phyloP scores from a whole-genome alignment of 257 asterid species.

The Lavandula angustifolia region DNA sequence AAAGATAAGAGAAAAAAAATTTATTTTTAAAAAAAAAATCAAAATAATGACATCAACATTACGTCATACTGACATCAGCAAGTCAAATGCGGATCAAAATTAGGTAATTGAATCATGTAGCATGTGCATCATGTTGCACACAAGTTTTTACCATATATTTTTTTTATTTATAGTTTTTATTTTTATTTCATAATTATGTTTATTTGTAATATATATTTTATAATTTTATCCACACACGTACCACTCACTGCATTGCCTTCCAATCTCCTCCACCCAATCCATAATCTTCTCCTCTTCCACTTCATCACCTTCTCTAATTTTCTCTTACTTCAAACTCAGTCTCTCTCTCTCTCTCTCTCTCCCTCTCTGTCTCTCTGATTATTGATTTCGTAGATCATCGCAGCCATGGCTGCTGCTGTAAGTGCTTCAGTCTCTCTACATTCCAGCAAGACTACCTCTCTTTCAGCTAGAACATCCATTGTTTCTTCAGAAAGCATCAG shows the following conservation, averaged over 20 bases:
- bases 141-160: too few relatives aligned
- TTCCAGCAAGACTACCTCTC: slow-evolving; percentile 66
- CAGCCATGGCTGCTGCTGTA: slow-evolving; percentile 84
- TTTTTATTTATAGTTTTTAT: too few relatives aligned
- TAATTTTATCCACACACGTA: slow-evolving; percentile 41
- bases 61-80: too few relatives aligned
- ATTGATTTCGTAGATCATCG: slow-evolving; percentile 2
- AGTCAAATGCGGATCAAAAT: too few relatives aligned
- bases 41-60: too few relatives aligned
- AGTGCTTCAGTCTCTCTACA: slow-evolving; percentile 92
- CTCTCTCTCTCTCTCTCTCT: slow-evolving; percentile 24
- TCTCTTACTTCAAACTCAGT: slow-evolving; percentile 14
- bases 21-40: too few relatives aligned
- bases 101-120: too few relatives aligned
- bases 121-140: too few relatives aligned
- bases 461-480: slow-evolving; percentile 56
- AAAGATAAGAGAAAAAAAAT: too few relatives aligned
- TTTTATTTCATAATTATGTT: too few relatives aligned
- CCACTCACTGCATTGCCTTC: slow-evolving; percentile 38
- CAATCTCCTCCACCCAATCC: slow-evolving; percentile 59
- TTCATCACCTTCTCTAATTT: slow-evolving; percentile 27
- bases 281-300: slow-evolving; percentile 29
- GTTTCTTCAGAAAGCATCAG: slow-evolving; percentile 58
- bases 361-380: slow-evolving; percentile 11
- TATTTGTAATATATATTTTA: too few relatives aligned